phyloP scores from a whole-genome alignment of 495 filamentous ascomycete genomes.

The Penicillium tannophilum region DNA sequence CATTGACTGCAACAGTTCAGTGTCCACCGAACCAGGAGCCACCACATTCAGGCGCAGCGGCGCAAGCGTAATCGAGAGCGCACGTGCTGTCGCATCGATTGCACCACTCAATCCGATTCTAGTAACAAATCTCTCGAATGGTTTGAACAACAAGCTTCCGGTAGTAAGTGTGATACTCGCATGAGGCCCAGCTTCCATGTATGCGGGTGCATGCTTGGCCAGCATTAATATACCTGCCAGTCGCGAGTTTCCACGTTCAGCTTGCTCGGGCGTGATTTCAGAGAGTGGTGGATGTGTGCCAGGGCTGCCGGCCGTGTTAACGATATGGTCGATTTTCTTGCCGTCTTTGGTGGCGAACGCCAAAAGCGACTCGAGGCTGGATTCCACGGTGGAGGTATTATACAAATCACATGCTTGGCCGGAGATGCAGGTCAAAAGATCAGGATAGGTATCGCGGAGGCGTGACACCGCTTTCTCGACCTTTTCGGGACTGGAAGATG shows the following conservation, averaged over 20 bases:
- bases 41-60: constrained; percentile 64
- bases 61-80: constrained; percentile 57
- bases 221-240: constrained; percentile 51
- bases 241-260: constrained; percentile 35
- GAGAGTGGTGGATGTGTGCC: constrained; percentile 33
- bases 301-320: constrained; percentile 57
- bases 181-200: constrained; percentile 38
- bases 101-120: constrained; percentile 35
- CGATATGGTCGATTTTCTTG: constrained; percentile 56
- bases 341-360: constrained; percentile 21
- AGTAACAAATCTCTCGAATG: constrained; percentile 24
- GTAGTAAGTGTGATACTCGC: constrained; percentile 55
- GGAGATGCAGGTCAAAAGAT: constrained; percentile 28
- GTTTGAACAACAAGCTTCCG: constrained; percentile 50
- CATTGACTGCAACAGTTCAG: constrained; percentile 26
- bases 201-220: constrained; percentile 47
- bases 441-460: constrained; percentile 23
- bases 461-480: constrained; percentile 40
- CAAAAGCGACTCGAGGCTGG: constrained; percentile 48
- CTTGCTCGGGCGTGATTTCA: constrained; percentile 32
- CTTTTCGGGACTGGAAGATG: constrained; percentile 47
- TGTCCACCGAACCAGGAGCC: constrained; percentile 54
- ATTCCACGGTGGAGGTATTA: constrained; percentile 32
- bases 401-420: constrained; percentile 6
- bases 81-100: not conserved